phyloP scores from a whole-genome alignment of 1,284 basidiomycete species.

The Leccinum laetum region DNA sequence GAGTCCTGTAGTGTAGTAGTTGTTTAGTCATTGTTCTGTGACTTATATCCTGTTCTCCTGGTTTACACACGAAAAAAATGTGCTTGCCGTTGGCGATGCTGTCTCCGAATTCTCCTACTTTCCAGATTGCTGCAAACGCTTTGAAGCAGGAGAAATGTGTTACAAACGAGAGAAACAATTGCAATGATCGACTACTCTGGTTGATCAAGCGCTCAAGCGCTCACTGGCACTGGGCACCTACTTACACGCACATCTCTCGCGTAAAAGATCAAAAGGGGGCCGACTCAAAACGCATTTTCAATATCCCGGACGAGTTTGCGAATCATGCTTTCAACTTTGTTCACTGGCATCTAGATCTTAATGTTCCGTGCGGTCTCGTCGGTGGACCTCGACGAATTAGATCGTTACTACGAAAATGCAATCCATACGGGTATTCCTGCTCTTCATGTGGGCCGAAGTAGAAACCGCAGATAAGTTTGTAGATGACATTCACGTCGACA shows the following conservation, averaged over 20 bases:
- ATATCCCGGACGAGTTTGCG: not conserved
- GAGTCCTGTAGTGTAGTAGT: not conserved
- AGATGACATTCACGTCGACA: constrained; percentile 91
- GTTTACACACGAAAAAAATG: not conserved
- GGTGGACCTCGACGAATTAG: not conserved
- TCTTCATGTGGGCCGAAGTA: constrained; percentile 96
- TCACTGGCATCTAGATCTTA: too few relatives aligned
- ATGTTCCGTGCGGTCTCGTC: too few relatives aligned
- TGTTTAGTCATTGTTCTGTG: not conserved
- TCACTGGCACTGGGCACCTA: too few relatives aligned
- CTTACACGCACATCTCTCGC: too few relatives aligned
- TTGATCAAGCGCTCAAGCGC: not conserved
- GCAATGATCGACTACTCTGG: not conserved
- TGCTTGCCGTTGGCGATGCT: not conserved
- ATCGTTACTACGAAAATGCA: not conserved
- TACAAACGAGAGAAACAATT: not conserved
- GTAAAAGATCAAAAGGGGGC: too few relatives aligned
- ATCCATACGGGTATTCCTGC: constrained; percentile 39
- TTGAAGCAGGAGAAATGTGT: not conserved
- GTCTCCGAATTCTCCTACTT: not conserved
- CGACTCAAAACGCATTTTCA: not conserved
- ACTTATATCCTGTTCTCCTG: not conserved
- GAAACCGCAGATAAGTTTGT: constrained; percentile 90
- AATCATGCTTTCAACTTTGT: not conserved
- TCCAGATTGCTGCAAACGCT: not conserved